Conservation (phyloP, 1,139 yeast species). For the Hanseniaspora sp. region DNA sequence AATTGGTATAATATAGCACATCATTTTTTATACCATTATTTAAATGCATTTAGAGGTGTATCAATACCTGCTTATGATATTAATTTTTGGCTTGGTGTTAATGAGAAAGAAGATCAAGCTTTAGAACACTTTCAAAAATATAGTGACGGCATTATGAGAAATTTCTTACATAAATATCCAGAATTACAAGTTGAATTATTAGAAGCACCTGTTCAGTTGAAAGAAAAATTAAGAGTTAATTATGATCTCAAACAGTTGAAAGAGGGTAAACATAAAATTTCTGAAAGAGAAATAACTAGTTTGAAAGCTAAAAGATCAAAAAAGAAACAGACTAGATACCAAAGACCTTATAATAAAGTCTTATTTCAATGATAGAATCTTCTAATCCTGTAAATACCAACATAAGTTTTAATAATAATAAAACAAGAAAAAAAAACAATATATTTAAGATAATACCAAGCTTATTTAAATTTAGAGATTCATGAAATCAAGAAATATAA, state of each 20-base stretch:
- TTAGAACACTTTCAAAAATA: neutral
- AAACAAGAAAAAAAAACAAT: no score
- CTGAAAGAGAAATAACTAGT: neutral
- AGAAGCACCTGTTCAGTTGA: conserved; percentile 7
- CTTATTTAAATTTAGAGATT: no score
- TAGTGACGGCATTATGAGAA: neutral
- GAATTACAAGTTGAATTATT: conserved; percentile 9
- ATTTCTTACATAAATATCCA: neutral
- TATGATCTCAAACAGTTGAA: conserved; percentile 25
- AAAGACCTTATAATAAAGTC: conserved; percentile 11
- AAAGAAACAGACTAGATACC: neutral
- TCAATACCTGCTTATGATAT: conserved; percentile 10
- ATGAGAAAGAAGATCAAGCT: neutral
- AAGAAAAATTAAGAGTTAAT: conserved; percentile 21
- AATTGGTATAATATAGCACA: conserved; percentile 15
- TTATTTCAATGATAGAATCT: neutral
- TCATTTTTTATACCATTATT: conserved; percentile 5
- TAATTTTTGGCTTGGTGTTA: conserved; percentile 11
- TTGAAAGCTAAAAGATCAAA: neutral
- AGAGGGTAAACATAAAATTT: conserved; percentile 20
- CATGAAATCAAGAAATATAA: no score
- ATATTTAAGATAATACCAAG: no score
- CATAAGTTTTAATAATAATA: no score
- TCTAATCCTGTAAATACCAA: no score
- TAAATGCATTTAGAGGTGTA: neutral